Base-by-base conservation (phyloP, 352 stramenopile species). In the Pythium brachiatum region DNA sequence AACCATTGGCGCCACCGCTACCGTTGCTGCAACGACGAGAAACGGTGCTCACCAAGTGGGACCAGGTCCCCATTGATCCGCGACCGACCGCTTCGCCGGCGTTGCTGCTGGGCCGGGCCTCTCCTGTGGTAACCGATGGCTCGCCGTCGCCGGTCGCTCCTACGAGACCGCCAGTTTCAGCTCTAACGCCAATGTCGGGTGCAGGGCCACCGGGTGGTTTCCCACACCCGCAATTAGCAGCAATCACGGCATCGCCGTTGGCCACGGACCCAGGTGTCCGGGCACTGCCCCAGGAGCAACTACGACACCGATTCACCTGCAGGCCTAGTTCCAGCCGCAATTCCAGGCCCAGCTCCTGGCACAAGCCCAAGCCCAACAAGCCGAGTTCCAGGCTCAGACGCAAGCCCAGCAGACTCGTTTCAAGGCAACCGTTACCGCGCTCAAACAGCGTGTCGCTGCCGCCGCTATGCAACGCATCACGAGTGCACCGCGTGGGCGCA, bases 241-340 rank as follows among this genome's bases (percentile, higher is more conserved):
- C 44, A 32, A n/a, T 21, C 44, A 52, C 44, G 23, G 44, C 21
- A 32, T 20, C 32, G 44, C 44, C 44, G 44, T 52, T 52, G 44
- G 44, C 44, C 21, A 52, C 21, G 5, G 15, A 52, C 12, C 44
- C 44, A 1, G 44, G 21, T 12, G 23, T 52, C 6, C 44, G 32
- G 21, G 44, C 44, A 13, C 44, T 52, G 43, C n/a, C n/a, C n/a
- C n/a, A n/a, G n/a, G n/a, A n/a, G n/a, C n/a, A n/a, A n/a, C n/a
- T n/a, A n/a, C n/a, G n/a, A n/a, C n/a, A n/a, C n/a, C n/a, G n/a
- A n/a, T n/a, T n/a, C n/a, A n/a, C n/a, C n/a, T n/a, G n/a, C n/a
- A n/a, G n/a, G n/a, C n/a, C n/a, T n/a, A n/a, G n/a, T n/a, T n/a
- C n/a, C n/a, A n/a, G n/a, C n/a, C n/a, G n/a, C n/a, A n/a, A n/a